A percentile compares a stretch with the other conserved stretches of the same genome.
These are phyloP conservation scores for Peribolospora kevripleyi DNA, from an alignment of 768 basidiomycete species.

Conservation along the genomic window DNA sequence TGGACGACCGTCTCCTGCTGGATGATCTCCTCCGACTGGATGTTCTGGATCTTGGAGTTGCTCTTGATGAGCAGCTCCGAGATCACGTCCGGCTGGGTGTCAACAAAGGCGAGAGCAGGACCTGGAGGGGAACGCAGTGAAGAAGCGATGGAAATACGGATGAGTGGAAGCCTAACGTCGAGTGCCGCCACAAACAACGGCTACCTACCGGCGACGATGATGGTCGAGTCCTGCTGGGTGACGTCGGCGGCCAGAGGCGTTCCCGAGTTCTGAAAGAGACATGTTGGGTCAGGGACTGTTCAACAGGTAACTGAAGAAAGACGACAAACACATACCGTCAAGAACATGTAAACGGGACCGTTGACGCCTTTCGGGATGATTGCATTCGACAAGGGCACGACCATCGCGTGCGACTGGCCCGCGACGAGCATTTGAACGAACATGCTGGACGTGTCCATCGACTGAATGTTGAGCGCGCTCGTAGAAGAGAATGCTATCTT, in stretches of 20 bases:
- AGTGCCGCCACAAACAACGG: too few species aligned
- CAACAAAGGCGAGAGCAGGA: too few species aligned
- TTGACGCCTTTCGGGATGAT: constrained; percentile 40
- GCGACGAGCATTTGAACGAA: constrained; percentile 58
- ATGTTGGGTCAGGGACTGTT: not conserved
- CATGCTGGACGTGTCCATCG: constrained; percentile 14
- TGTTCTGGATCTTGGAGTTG: too few species aligned
- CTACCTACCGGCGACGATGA: constrained; percentile 35
- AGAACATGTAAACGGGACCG: constrained; percentile 47
- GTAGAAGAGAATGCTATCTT: not conserved
- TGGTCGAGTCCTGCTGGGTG: constrained; percentile 27
- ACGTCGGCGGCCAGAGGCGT: constrained; percentile 42
- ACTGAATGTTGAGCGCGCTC: not conserved
- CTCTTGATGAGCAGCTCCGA: too few species aligned
- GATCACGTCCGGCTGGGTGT: too few species aligned
- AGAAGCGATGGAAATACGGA: not conserved
- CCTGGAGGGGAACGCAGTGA: too few species aligned
- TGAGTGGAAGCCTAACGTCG: not conserved
- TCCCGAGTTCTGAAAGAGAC: constrained; percentile 20
- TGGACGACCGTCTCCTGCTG: too few species aligned
- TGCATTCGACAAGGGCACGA: constrained; percentile 37
- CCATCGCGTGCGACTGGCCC: constrained; percentile 30
- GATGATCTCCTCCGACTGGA: too few species aligned
- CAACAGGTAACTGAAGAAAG: not conserved
- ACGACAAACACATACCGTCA: constrained; percentile 24